Conservation (phyloP, 2,329 filamentous ascomycete species). For the Penicillium expansum region DNA sequence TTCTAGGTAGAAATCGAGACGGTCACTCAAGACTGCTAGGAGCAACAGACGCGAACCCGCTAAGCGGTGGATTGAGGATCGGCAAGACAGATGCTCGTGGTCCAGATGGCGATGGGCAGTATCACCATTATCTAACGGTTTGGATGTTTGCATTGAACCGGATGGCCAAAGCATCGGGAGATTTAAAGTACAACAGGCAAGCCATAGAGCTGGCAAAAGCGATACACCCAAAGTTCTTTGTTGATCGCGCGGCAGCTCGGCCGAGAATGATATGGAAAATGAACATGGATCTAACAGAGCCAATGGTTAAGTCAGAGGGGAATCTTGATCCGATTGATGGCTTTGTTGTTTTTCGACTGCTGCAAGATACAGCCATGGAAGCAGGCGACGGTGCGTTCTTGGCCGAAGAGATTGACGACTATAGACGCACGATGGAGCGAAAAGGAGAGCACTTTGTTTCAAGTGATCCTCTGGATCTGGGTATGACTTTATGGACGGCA, state of each 20-base stretch:
- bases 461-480: constrained; percentile 55
- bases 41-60: constrained; percentile 52
- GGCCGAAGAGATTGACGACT: constrained; percentile 53
- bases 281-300: constrained; percentile 47
- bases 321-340: constrained; percentile 58
- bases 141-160: constrained; percentile 64
- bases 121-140: constrained; percentile 60
- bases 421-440: constrained; percentile 48
- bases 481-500: constrained; percentile 59
- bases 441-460: constrained; percentile 48
- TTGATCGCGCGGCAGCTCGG: constrained; percentile 31
- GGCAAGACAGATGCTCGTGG: constrained; percentile 53
- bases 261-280: constrained; percentile 58
- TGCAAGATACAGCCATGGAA: constrained; percentile 45
- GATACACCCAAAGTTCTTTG: constrained; percentile 54
- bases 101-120: constrained; percentile 57
- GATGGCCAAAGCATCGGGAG: constrained; percentile 48
- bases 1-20: constrained; percentile 54
- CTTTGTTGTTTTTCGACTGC: constrained; percentile 50
- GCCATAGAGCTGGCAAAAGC: constrained; percentile 54
- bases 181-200: constrained; percentile 50
- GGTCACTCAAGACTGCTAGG: constrained; percentile 47
- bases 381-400: constrained; percentile 37
- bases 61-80: constrained; percentile 57
- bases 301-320: constrained; percentile 53